Evolutionary conservation across 768 basidiomycete species (phyloP).

Genomic region (Auriculariales sp.): DNA sequence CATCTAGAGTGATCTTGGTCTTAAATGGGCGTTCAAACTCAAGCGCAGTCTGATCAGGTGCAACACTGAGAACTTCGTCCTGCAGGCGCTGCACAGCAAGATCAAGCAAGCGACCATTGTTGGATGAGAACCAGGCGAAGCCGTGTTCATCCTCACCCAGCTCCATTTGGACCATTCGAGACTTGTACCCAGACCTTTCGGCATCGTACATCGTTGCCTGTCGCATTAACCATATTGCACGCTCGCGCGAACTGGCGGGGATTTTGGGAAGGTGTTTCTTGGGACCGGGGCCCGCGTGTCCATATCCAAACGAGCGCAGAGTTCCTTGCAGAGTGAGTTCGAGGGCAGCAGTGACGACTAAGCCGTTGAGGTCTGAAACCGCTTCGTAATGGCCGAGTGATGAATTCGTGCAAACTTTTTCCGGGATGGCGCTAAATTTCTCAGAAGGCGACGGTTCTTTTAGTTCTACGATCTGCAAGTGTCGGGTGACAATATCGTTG

Average conservation of each 20-base stretch:
- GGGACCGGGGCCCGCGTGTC: not conserved
- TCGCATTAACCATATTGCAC: not conserved
- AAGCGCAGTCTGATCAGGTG: not conserved
- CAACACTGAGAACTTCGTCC: not conserved
- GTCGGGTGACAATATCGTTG: not conserved
- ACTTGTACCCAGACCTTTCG: not conserved
- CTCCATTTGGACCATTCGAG: conserved; percentile 3
- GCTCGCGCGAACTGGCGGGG: not conserved
- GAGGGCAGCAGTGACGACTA: conserved; percentile 4
- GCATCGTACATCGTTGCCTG: not conserved
- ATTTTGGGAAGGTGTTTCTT: not conserved
- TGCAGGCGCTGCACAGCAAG: not conserved
- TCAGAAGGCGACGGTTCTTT: not conserved
- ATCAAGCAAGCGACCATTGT: not conserved
- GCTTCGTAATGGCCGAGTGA: conserved; percentile 1
- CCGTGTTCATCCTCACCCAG: not conserved
- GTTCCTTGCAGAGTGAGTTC: not conserved
- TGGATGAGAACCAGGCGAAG: conserved; percentile 1
- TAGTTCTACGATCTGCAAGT: conserved; percentile 1
- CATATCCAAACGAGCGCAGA: not conserved
- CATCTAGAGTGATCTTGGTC: not conserved
- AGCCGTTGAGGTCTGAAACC: conserved; percentile 5
- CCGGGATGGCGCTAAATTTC: not conserved
- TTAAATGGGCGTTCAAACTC: conserved; percentile 1
- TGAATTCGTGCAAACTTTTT: conserved; percentile 1